These are phyloP conservation scores for Vitis riparia DNA, from an alignment of 164 flowering plant genomes.

Conservation along the genomic window DNA sequence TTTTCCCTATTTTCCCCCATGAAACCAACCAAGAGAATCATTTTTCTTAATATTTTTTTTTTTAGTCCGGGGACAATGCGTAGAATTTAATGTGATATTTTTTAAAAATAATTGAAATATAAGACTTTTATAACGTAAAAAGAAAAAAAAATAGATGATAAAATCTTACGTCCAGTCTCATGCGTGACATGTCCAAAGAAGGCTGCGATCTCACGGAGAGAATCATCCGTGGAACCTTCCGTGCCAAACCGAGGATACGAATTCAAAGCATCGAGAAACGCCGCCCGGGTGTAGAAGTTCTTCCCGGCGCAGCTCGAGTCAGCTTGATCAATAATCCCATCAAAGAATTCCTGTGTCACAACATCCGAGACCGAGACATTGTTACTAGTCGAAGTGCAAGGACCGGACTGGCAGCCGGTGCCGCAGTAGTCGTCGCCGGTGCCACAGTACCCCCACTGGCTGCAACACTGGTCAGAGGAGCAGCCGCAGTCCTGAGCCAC, in stretches of 20 bases:
- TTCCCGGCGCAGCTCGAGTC: slow-evolving; percentile 6
- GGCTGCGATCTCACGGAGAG: slow-evolving; percentile 19
- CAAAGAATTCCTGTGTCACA: slow-evolving; percentile 13
- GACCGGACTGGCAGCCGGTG: slow-evolving; percentile 10
- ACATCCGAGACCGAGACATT: not conserved
- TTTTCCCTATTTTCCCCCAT: no score
- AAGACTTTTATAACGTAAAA: not conserved
- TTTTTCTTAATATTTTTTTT: no score
- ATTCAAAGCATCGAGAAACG: slow-evolving; percentile 7
- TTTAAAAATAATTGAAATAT: not conserved
- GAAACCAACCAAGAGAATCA: no score
- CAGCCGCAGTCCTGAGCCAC: slow-evolving; percentile 13
- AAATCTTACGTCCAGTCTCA: slow-evolving; percentile 21
- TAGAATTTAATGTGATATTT: no score
- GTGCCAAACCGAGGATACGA: slow-evolving; percentile 11
- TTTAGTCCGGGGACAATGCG: no score
- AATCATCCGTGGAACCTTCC: slow-evolving; percentile 13
- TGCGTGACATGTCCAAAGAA: slow-evolving; percentile 19
- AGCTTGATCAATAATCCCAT: slow-evolving; percentile 8
- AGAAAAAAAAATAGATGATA: no score
- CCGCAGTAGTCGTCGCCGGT: slow-evolving; percentile 14
- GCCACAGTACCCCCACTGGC: slow-evolving; percentile 13
- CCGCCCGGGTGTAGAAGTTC: slow-evolving; percentile 12
- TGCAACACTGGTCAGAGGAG: slow-evolving; percentile 3
- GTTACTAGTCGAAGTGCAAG: not conserved